Percentiles rank a stretch among this genome's conserved stretches.
phyloP scores from a whole-genome alignment of 371 early-diverging fungal species.

The Chytridium lagenaria region DNA sequence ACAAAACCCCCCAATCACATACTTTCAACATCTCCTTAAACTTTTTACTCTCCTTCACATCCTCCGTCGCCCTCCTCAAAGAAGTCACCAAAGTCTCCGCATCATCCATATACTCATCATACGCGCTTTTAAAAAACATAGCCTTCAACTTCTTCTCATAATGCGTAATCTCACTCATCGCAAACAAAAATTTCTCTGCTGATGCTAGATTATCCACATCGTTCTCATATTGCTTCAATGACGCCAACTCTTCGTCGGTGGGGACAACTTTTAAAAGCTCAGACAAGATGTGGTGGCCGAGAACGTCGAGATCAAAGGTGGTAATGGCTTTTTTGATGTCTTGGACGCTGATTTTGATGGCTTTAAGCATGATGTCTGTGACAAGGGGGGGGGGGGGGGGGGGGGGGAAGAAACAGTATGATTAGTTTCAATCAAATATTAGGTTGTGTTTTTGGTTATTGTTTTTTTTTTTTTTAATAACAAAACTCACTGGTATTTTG shows the following conservation, averaged over 20 bases:
- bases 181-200: conserved; percentile 56
- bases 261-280: conserved; percentile 60
- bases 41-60: conserved; percentile 52
- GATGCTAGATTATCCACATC: conserved; percentile 47
- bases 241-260: conserved; percentile 54
- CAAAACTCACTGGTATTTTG: conserved; percentile 49
- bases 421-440: too few species aligned
- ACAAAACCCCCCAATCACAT: conserved; percentile 14
- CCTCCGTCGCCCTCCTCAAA: conserved; percentile 44
- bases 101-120: conserved; percentile 54
- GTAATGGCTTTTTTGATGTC: conserved; percentile 49
- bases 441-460: too few species aligned
- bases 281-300: conserved; percentile 44
- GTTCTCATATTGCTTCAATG: conserved; percentile 46
- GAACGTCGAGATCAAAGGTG: conserved; percentile 39
- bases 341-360: conserved; percentile 48
- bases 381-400: background rate
- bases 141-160: conserved; percentile 55
- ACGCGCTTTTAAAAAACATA: conserved; percentile 48
- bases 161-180: conserved; percentile 43
- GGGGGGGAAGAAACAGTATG: background rate
- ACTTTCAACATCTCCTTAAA: conserved; percentile 56
- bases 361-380: conserved; percentile 56
- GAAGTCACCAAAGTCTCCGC: conserved; percentile 42
- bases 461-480: too few species aligned